A percentile compares a stretch with the other conserved stretches of the same genome.
Conservation (phyloP, 2,329 filamentous ascomycete genomes). For the Microascus cirrosus region DNA sequence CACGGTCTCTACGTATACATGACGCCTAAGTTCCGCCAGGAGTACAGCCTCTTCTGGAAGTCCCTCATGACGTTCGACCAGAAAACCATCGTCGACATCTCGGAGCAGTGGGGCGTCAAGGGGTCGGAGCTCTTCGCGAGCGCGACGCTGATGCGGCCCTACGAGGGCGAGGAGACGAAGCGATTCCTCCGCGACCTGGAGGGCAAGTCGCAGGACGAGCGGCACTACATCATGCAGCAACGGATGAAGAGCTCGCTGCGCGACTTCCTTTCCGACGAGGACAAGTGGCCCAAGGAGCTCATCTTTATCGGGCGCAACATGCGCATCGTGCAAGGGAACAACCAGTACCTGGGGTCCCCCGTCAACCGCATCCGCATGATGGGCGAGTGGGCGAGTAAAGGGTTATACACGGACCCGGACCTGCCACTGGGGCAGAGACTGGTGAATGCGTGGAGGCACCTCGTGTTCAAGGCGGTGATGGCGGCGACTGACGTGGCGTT, state of each 20-base stretch:
- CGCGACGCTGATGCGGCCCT: constrained; percentile 80
- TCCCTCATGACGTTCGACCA: constrained; percentile 91
- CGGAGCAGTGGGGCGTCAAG: constrained; percentile 73
- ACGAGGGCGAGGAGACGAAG: constrained; percentile 70
- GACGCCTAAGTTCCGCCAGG: constrained; percentile 67
- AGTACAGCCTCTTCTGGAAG: constrained; percentile 91
- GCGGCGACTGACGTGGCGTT: constrained; percentile 71
- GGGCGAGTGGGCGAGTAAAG: constrained; percentile 76
- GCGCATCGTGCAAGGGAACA: constrained; percentile 87
- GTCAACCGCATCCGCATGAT: constrained; percentile 94
- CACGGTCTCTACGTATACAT: constrained; percentile 95
- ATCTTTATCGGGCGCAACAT: constrained; percentile 88
- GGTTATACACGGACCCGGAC: constrained; percentile 64
- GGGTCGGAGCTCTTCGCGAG: constrained; percentile 86
- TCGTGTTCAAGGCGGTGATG: constrained; percentile 73
- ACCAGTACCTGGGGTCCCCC: constrained; percentile 79
- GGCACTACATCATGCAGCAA: constrained; percentile 83
- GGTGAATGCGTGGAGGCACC: constrained; percentile 61
- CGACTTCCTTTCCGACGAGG: constrained; percentile 70
- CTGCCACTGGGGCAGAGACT: constrained; percentile 51
- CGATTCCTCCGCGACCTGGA: constrained; percentile 55
- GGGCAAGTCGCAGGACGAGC: constrained; percentile 49
- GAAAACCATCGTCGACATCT: constrained; percentile 60
- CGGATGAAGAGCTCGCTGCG: constrained; percentile 60
- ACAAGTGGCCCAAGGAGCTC: constrained; percentile 81